These are phyloP conservation scores for Dicorynia guianensis DNA, from an alignment of 306 rosid species.

Conservation along the genomic window DNA sequence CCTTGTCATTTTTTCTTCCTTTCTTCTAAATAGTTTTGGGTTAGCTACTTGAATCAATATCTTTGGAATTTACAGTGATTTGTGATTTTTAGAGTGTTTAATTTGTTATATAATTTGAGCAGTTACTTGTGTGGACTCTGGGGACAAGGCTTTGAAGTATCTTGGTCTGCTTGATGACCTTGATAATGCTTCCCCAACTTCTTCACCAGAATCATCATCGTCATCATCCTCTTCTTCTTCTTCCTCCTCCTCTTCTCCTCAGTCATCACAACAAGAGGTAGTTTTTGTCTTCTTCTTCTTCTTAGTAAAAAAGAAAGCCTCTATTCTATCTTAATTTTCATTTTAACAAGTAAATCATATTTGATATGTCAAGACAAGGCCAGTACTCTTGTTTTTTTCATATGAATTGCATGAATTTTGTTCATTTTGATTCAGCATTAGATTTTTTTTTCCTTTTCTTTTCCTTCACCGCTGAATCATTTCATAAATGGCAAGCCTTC, in stretches of 20 bases:
- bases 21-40: no score
- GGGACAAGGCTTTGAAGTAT: constrained; percentile 78
- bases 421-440: no score
- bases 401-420: no score
- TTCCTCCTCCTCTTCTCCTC: neutral
- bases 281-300: neutral
- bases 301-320: neutral
- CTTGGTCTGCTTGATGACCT: constrained; percentile 62
- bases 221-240: neutral
- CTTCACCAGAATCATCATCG: constrained; percentile 35
- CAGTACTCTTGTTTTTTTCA: no score
- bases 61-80: no score
- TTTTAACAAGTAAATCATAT: no score
- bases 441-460: no score
- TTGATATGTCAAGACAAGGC: no score
- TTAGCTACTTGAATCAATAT: neutral
- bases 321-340: neutral
- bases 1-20: neutral
- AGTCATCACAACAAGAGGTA: constrained; percentile 37
- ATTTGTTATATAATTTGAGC: constrained; percentile 17
- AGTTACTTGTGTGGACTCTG: constrained; percentile 85
- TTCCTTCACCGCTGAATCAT: no score
- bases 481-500: no score
- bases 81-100: no score
- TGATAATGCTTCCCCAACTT: constrained; percentile 49